Evolutionary conservation across 441 rosid species (phyloP).

Genomic region (Flueggea neowawraea): DNA sequence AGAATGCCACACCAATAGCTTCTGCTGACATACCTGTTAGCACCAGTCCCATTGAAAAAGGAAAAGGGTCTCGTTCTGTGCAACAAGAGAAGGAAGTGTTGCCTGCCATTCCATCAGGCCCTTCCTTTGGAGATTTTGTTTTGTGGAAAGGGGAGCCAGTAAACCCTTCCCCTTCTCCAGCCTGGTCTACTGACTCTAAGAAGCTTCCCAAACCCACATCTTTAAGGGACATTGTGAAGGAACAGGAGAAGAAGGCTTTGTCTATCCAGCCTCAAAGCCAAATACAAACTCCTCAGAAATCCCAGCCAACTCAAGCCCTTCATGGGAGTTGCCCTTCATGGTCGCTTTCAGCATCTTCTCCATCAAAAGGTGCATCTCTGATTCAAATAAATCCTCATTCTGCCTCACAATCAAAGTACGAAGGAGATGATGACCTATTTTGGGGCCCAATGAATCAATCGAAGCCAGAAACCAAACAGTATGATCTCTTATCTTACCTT

Average conservation of each 20-base stretch:
- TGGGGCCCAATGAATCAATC: constrained; percentile 94
- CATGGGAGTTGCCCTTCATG: constrained; percentile 45
- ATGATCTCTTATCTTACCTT: constrained; percentile 24
- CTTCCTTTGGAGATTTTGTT: constrained; percentile 96
- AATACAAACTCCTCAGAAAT: constrained; percentile 49
- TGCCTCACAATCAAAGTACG: constrained; percentile 55
- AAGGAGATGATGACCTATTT: constrained; percentile 86
- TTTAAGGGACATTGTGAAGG: constrained; percentile 87
- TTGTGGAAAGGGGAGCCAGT: constrained; percentile 76
- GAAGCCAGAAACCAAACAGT: constrained; percentile 77
- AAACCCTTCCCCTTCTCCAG: constrained; percentile 58
- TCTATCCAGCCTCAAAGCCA: constrained; percentile 44
- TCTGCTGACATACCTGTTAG: constrained; percentile 46
- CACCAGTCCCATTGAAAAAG: constrained; percentile 70
- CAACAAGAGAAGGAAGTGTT: constrained; percentile 72
- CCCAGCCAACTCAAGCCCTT: constrained; percentile 46
- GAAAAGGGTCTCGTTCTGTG: constrained; percentile 52
- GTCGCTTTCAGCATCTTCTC: constrained; percentile 60
- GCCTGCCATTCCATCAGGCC: constrained; percentile 88
- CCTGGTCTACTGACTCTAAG: constrained; percentile 82
- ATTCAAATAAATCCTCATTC: constrained; percentile 48
- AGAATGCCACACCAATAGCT: constrained; percentile 46
- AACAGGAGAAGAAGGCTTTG: constrained; percentile 76
- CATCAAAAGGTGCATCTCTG: constrained; percentile 62
- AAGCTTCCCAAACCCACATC: constrained; percentile 67